phyloP scores from a whole-genome alignment of 495 filamentous ascomycete genomes.

The Amorphotheca resinae region DNA sequence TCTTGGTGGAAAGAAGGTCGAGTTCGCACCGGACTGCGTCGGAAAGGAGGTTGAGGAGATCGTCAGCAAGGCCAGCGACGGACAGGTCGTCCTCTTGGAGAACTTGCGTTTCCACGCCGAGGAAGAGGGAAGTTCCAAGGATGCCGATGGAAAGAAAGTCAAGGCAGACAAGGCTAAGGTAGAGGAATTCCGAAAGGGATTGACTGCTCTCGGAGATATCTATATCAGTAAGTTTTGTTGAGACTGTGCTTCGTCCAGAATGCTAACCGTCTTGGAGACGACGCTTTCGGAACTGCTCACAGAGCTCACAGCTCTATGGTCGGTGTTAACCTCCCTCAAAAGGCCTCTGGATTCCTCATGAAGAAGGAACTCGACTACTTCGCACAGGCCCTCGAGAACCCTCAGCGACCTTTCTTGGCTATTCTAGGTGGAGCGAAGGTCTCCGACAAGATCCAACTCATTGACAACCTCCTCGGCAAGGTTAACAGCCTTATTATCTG shows the following conservation, averaged over 20 bases:
- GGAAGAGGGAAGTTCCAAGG: slow-evolving; percentile 92
- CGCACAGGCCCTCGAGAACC: slow-evolving; percentile 87
- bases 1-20: slow-evolving; percentile 62
- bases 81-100: slow-evolving; percentile 84
- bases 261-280: slow-evolving; percentile 44
- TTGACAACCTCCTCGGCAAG: slow-evolving; percentile 96
- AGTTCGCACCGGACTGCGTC: slow-evolving; percentile 84
- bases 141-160: slow-evolving; percentile 87
- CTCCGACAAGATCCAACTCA: slow-evolving; percentile 98
- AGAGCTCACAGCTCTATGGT: slow-evolving; percentile 99
- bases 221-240: slow-evolving; percentile 73
- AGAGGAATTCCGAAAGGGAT: slow-evolving; percentile 82
- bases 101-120: slow-evolving; percentile 96
- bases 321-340: slow-evolving; percentile 85
- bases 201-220: slow-evolving; percentile 90
- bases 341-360: slow-evolving; percentile 93
- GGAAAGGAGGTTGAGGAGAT: slow-evolving; percentile 79
- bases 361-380: slow-evolving; percentile 99
- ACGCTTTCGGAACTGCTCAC: slow-evolving; percentile 97
- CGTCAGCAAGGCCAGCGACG: slow-evolving; percentile 71
- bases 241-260: background rate
- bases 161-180: slow-evolving; percentile 93
- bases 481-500: slow-evolving; percentile 94
- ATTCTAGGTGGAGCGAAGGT: slow-evolving; percentile 98
- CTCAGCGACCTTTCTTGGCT: slow-evolving; percentile 91